Evolutionary conservation across 106 monocot genomes (phyloP).

Genomic region (Phalaenopsis aphrodite): DNA sequence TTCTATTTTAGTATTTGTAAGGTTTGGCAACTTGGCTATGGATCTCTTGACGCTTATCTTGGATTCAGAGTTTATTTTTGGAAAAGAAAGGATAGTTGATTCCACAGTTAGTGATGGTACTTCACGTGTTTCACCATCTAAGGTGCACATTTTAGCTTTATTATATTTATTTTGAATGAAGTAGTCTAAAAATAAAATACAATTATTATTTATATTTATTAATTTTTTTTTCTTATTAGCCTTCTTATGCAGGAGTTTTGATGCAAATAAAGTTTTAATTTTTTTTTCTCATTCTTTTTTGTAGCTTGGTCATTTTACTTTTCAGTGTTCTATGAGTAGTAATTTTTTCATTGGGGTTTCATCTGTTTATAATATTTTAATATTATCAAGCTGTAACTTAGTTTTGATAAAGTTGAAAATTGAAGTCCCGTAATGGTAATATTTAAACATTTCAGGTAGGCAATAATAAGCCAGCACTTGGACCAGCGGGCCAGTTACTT

Average conservation of each 20-base stretch:
- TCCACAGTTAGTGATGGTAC: conserved; percentile 21
- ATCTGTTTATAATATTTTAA: neutral
- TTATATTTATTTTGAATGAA: neutral
- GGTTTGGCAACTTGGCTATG: conserved; percentile 1
- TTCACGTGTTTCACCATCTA: conserved; percentile 13
- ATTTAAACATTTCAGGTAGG: conserved; percentile 13
- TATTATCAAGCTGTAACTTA: neutral
- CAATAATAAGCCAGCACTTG: neutral
- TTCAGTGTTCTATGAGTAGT: neutral
- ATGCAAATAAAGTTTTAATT: neutral
- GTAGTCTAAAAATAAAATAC: too few relatives aligned
- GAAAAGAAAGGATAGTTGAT: conserved; percentile 27
- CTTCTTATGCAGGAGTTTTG: neutral
- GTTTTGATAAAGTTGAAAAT: neutral
- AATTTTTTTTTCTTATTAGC: neutral
- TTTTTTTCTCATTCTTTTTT: neutral
- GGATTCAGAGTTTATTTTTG: conserved; percentile 21
- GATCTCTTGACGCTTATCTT: neutral
- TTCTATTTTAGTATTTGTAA: conserved; percentile 6
- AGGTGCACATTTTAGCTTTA: conserved; percentile 21
- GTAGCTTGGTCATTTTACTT: neutral
- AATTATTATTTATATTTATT: neutral
- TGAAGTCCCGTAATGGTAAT: neutral
- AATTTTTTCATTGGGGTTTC: neutral
- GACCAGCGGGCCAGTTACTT: conserved; percentile 10